Evolutionary conservation across 1,284 basidiomycete genomes (phyloP).

Genomic region (Salmacisia buchloeana): DNA sequence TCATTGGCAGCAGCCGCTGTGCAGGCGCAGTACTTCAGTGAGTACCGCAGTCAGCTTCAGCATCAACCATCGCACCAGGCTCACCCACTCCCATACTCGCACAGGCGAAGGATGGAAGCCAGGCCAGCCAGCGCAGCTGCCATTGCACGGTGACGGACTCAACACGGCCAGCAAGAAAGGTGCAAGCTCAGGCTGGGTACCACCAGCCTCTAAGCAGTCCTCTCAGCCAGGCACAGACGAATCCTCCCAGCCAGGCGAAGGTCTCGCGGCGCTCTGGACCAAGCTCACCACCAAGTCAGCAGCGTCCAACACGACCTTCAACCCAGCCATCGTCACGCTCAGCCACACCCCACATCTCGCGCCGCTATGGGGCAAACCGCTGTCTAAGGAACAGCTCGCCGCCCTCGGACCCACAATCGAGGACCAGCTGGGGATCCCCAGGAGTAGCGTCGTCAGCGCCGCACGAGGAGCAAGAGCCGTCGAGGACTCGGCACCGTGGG

Average conservation of each 20-base stretch:
- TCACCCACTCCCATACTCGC: neutral
- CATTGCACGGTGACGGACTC: neutral
- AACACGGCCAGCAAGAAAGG: neutral
- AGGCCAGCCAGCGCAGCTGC: neutral
- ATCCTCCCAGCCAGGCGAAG: neutral
- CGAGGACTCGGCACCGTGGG: neutral
- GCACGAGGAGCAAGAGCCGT: neutral
- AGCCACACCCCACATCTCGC: neutral
- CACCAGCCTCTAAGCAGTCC: neutral
- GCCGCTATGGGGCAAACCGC: neutral
- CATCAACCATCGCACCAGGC: neutral
- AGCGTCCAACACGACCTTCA: neutral
- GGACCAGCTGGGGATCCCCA: neutral
- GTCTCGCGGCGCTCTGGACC: neutral
- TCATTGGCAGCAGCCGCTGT: neutral
- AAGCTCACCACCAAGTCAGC: neutral
- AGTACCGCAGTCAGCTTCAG: neutral
- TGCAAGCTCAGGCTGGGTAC: neutral
- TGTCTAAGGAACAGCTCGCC: neutral
- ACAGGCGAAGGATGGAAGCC: conserved; percentile 8
- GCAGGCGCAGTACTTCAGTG: conserved; percentile 2
- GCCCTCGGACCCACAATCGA: neutral
- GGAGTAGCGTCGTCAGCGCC: conserved; percentile 4
- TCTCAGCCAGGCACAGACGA: neutral
- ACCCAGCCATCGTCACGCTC: neutral